Conservation (phyloP, 257 asterid species). For the Ilex aquifolium region DNA sequence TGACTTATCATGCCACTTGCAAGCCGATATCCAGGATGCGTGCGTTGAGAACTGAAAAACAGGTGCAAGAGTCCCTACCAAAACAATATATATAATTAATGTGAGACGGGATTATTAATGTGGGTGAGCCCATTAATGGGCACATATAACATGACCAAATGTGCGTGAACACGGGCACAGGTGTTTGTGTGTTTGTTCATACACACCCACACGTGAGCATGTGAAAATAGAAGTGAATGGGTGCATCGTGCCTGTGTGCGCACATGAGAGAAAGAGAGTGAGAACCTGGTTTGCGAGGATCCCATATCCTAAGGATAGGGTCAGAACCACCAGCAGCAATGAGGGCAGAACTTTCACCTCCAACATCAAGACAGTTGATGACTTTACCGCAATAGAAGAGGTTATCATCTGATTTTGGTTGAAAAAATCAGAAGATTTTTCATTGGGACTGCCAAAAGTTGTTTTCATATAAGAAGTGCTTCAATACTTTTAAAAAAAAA, state of each 20-base stretch:
- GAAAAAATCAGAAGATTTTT: background rate
- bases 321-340: conserved; percentile 86
- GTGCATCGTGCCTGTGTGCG: no score
- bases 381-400: conserved; percentile 55
- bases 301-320: conserved; percentile 88
- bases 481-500: background rate
- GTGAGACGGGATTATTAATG: background rate
- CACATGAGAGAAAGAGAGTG: conserved; percentile 13
- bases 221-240: no score
- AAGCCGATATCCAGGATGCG: conserved; percentile 86
- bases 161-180: no score
- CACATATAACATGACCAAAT: background rate
- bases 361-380: conserved; percentile 77
- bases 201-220: no score
- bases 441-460: no score
- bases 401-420: background rate
- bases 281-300: conserved; percentile 98
- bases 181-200: background rate
- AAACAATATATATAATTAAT: background rate
- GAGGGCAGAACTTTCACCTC: conserved; percentile 93
- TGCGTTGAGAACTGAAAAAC: conserved; percentile 77
- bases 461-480: background rate
- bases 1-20: conserved; percentile 91
- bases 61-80: conserved; percentile 71
- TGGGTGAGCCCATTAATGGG: background rate